Percentiles rank a stretch among this genome's conserved stretches.
Conservation (phyloP, 1,139 yeast genomes). For the Suhomyces yuchorum region DNA sequence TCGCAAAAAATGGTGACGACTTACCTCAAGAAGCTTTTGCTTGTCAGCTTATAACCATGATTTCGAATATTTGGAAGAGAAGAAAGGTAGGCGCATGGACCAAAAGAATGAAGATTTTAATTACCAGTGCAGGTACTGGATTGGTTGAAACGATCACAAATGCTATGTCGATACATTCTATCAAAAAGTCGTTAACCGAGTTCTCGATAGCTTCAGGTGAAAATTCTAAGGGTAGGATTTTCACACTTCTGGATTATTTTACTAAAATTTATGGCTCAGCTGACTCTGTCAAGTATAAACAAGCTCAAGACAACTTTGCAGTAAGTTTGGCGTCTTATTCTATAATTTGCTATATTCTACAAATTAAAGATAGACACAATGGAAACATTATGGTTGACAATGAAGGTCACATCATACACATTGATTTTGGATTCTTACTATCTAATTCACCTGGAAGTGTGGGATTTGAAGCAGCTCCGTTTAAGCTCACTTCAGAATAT, state of each 20-base stretch:
- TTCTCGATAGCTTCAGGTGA: conserved; percentile 67
- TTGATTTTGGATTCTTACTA: conserved; percentile 90
- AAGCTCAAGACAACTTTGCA: conserved; percentile 83
- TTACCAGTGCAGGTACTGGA: conserved; percentile 89
- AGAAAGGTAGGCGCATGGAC: conserved; percentile 75
- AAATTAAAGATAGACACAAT: conserved; percentile 93
- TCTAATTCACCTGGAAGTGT: conserved; percentile 96
- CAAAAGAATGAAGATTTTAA: conserved; percentile 84
- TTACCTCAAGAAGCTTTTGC: conserved; percentile 97
- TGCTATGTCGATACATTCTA: conserved; percentile 90
- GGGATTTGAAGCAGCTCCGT: conserved; percentile 97
- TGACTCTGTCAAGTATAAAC: conserved; percentile 51
- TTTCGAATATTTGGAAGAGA: conserved; percentile 79
- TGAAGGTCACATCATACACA: conserved; percentile 93
- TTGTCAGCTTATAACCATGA: conserved; percentile 85
- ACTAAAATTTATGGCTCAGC: conserved; percentile 68
- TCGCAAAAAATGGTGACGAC: conserved; percentile 95
- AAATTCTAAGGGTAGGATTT: conserved; percentile 66
- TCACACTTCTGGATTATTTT: conserved; percentile 78
- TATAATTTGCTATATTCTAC: conserved; percentile 81
- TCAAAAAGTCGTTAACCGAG: conserved; percentile 86
- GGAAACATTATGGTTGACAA: conserved; percentile 94
- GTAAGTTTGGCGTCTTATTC: conserved; percentile 87
- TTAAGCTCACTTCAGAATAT: conserved; percentile 85
- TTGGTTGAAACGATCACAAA: conserved; percentile 93